Conservation (phyloP, 2,329 filamentous ascomycete species). For the Teratosphaeria viscida region DNA sequence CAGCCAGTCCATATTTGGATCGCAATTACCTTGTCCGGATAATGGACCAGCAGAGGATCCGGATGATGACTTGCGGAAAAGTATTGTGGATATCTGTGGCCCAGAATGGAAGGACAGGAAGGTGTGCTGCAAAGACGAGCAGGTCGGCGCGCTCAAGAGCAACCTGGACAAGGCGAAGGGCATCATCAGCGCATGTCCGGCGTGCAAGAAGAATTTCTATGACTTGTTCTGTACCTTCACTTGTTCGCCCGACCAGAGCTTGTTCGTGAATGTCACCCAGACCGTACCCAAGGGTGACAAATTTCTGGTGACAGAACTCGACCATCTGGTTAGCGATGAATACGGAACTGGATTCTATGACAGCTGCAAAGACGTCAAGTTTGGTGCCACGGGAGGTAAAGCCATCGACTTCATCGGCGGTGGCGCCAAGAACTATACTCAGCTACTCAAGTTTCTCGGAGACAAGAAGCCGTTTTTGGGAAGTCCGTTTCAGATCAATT, state of each 20-base stretch:
- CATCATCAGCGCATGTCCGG: slow-evolving; percentile 86
- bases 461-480: slow-evolving; percentile 77
- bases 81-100: slow-evolving; percentile 78
- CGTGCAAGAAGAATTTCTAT: slow-evolving; percentile 97
- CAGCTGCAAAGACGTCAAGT: slow-evolving; percentile 98
- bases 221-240: slow-evolving; percentile 98
- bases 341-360: slow-evolving; percentile 86
- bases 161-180: slow-evolving; percentile 80
- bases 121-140: slow-evolving; percentile 74
- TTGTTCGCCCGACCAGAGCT: slow-evolving; percentile 90
- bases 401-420: slow-evolving; percentile 96
- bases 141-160: slow-evolving; percentile 69
- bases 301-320: slow-evolving; percentile 71
- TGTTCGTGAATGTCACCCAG: slow-evolving; percentile 86
- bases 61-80: slow-evolving; percentile 57
- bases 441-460: slow-evolving; percentile 83
- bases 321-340: slow-evolving; percentile 74
- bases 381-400: slow-evolving; percentile 83
- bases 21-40: slow-evolving; percentile 83
- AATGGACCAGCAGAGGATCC: slow-evolving; percentile 73
- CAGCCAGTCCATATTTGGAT: slow-evolving; percentile 79
- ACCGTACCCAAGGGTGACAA: slow-evolving; percentile 53
- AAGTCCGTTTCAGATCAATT: slow-evolving; percentile 98
- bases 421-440: slow-evolving; percentile 78
- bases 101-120: slow-evolving; percentile 72